Evolutionary conservation across 2,329 filamentous ascomycete genomes (phyloP).

Genomic region (Hypoxylon sp.): DNA sequence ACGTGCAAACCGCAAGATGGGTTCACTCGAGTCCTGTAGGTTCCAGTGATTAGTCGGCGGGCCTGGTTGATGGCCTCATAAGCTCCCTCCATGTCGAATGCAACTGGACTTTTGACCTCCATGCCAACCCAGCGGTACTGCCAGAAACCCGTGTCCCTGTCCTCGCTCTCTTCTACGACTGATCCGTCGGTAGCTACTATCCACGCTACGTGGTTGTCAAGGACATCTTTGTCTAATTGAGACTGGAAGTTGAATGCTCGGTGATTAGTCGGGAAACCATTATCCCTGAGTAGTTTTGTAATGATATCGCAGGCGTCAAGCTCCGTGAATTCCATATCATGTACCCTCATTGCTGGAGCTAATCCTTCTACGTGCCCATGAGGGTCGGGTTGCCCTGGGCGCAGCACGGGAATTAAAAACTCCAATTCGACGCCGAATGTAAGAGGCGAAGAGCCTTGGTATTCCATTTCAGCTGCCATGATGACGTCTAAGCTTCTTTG

Average conservation of each 20-base stretch:
- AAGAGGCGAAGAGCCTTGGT: too few species aligned
- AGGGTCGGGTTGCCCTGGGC: background rate
- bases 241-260: background rate
- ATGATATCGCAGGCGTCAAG: background rate
- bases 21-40: constrained; percentile 24
- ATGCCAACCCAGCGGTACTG: constrained; percentile 17
- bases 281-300: background rate
- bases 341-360: constrained; percentile 11
- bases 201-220: constrained; percentile 1
- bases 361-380: constrained; percentile 2
- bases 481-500: background rate
- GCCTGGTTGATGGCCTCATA: constrained; percentile 25
- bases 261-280: background rate
- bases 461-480: constrained; percentile 15
- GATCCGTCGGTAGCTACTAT: background rate
- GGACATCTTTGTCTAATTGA: background rate
- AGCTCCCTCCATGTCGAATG: constrained; percentile 11
- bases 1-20: constrained; percentile 32
- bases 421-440: constrained; percentile 36
- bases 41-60: constrained; percentile 11
- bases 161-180: background rate
- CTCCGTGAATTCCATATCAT: background rate
- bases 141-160: too few species aligned
- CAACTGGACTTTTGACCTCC: constrained; percentile 27
- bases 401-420: constrained; percentile 24